These are phyloP conservation scores for Colletotrichum truncatum DNA, from an alignment of 2,329 filamentous ascomycete species.

Conservation along the genomic window DNA sequence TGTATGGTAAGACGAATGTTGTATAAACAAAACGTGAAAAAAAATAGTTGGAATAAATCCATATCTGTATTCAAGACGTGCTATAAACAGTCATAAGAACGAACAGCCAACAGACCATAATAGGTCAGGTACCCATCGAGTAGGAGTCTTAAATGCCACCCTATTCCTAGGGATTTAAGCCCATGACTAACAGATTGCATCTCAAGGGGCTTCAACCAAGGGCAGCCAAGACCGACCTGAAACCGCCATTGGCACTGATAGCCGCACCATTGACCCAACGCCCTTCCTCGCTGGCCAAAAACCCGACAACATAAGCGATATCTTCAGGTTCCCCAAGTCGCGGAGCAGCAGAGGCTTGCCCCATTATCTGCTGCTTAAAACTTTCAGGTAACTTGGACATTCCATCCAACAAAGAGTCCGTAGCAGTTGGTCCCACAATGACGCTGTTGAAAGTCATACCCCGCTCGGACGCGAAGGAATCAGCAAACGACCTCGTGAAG, in stretches of 20 bases:
- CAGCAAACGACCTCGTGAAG: constrained; percentile 38
- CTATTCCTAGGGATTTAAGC: no score
- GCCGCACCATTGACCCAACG: constrained; percentile 5
- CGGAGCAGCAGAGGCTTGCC: background rate
- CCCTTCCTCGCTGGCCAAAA: constrained; percentile 1
- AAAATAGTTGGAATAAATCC: no score
- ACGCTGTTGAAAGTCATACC: constrained; percentile 40
- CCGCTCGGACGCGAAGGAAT: constrained; percentile 37
- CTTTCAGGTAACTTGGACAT: background rate
- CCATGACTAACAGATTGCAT: no score
- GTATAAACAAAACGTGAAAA: no score
- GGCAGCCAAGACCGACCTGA: background rate
- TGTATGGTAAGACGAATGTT: no score
- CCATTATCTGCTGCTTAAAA: background rate
- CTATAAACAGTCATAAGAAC: no score
- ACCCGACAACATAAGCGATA: constrained; percentile 6
- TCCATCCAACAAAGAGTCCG: background rate
- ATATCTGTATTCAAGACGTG: no score
- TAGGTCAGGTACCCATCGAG: no score
- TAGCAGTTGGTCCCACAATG: constrained; percentile 40
- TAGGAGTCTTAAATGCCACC: no score
- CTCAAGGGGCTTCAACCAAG: background rate
- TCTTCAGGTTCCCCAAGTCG: background rate
- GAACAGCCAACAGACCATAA: no score
- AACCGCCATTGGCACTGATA: constrained; percentile 1